Evolutionary conservation across 2,329 filamentous ascomycete species (phyloP), one percentile per base, ranked within the genome.

Genomic region (Ophiostoma triangulosporum): DNA sequence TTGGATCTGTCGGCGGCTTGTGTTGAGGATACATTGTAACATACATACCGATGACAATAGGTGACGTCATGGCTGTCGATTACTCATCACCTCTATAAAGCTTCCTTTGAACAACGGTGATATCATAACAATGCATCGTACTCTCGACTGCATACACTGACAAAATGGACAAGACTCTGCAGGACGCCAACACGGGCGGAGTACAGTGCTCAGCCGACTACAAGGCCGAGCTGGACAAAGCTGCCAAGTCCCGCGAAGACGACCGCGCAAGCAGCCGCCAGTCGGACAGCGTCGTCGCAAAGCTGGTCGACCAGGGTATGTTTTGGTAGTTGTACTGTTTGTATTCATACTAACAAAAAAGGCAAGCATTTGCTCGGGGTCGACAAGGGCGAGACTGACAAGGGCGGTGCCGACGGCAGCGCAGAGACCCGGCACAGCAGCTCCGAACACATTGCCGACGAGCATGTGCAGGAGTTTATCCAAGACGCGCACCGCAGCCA

Each of bases 401-500:
- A 26, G 15, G 14, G 17, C 14, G 24, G 26, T 2, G 22, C 14
- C 14, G 31, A 12, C 17, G 15, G 14, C 38, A 29, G 12, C 32
- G 8, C 17, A 17, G 38, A 32, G 7, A 6, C 11, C 20, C 14
- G 67, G 3, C 69, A 27, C 69, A 14, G 74, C 73, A 3, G 59
- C 69, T 11, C 65, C 73, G 14, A 74, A 73, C 0, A 57, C 65
- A 50, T 54, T 22, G 69, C 77, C 53, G 75, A 77, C 57, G 52
- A 60, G 5, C 69, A 73, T 59, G 76, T 78, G 50, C 73, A 75
- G 56, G 71, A 75, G 27, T 78, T 78, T 56, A 64, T 78, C 31
- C 67, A 72, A 50, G 73, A 76, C 49, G 74, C 77, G 63, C 73
- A 78, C 59, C 63, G 69, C 36, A 77, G 74, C 62, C 31, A 48